Evolutionary conservation across 2,329 filamentous ascomycete genomes (phyloP), one percentile per base, ranked within the genome.

Genomic region (Sclerotinia borealis): DNA sequence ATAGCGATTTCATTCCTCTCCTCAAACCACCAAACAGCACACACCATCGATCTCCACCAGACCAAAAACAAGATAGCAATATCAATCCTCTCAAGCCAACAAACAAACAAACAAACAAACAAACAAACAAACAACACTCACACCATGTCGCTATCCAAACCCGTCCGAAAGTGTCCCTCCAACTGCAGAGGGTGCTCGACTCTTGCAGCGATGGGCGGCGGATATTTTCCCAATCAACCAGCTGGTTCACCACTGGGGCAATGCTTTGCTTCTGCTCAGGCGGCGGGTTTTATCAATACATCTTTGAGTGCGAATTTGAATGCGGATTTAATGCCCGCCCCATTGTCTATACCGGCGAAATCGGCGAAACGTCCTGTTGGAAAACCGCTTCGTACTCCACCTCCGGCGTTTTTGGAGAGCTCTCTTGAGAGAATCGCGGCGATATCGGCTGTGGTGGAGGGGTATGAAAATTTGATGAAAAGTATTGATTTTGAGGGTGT

Each of bases 71-170:
- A 55, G 31, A 31, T 0, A 55, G 43, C 25, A 45, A 4, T 13
- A 34, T 5, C 39, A 0, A 34, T 25, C 27, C 34, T 45, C 27
- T 22, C 27, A 34, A 34, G 6, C 9, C n/a, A 52, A 27, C 0
- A 25, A 27, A 31, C 19, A 34, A 15, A 34, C 1, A 25, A 19
- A n/a, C n/a, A n/a, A n/a, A n/a, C n/a, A n/a, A 34, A 10, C 9
- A 31, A 52, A 27, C 0, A 25, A 27, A 31, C 19, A 34, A 15
- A 34, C 1, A 25, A 19, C 29, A 19, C 4, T 29, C 6, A 25
- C 29, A 45, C 8, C 7, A 58, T 58, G 54, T 58, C 54, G 39
- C 54, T 58, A 22, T 58, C 54, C 29, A 58, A 58, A 25, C 39
- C 54, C 39, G 11, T 58, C n/a, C 54, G 19, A 45, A 27, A 43